These are phyloP conservation scores for Urochloa ruziziensis DNA, from an alignment of 176 grass and related monocot genomes.

Conservation along the genomic window DNA sequence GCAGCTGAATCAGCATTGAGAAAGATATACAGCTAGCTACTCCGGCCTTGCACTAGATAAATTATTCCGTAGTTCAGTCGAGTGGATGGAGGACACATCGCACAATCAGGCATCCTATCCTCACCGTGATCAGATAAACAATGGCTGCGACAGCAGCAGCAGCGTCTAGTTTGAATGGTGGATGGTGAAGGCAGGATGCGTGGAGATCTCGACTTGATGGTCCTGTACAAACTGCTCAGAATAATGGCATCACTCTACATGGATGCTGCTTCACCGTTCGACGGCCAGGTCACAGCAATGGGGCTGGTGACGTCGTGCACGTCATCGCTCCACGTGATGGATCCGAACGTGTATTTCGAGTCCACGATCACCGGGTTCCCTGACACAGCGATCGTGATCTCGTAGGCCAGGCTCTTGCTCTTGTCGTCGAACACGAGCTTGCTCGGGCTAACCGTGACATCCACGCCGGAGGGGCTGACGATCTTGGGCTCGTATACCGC, in stretches of 20 bases:
- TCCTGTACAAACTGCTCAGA: background rate
- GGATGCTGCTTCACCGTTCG: conserved; percentile 29
- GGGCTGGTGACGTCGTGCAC: conserved; percentile 56
- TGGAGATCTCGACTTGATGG: background rate
- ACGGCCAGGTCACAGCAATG: conserved; percentile 71
- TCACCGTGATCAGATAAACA: background rate
- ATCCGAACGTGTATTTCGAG: conserved; percentile 50
- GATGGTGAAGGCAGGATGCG: background rate
- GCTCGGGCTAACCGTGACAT: conserved; percentile 71
- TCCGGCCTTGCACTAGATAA: too few relatives aligned
- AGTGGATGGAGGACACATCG: background rate
- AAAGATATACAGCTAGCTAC: background rate
- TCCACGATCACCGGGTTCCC: conserved; percentile 60
- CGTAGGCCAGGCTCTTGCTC: conserved; percentile 51
- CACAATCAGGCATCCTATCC: background rate
- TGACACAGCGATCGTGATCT: conserved; percentile 49
- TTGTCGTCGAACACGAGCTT: conserved; percentile 71
- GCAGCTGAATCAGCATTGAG: background rate
- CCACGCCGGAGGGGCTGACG: conserved; percentile 54
- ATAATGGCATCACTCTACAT: conserved; percentile 19
- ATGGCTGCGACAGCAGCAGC: background rate
- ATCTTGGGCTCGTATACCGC: conserved; percentile 51
- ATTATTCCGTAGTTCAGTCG: conserved; percentile 14
- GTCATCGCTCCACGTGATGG: conserved; percentile 60
- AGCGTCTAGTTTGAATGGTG: background rate